These are phyloP conservation scores for Microcos paniculata DNA, from an alignment of 345 rosid genomes.

Conservation along the genomic window DNA sequence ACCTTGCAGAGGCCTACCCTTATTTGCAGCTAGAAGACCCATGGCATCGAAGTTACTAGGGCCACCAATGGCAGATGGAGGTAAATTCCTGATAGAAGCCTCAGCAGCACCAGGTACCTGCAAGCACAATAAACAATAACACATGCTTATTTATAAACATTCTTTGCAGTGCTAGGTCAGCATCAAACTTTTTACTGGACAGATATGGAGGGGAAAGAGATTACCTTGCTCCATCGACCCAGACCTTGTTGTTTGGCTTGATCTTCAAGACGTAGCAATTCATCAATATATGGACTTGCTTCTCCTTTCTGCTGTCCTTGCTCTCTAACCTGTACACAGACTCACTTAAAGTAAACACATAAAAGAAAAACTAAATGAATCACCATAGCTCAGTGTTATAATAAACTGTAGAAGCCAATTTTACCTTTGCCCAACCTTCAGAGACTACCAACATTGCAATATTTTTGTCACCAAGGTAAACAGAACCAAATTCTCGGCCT, in stretches of 20 bases:
- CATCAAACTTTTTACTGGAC: not conserved
- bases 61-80: conserved; percentile 95
- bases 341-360: conserved; percentile 10
- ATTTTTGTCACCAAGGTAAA: conserved; percentile 80
- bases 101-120: conserved; percentile 84
- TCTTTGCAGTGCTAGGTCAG: not conserved
- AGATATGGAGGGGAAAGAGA: not conserved
- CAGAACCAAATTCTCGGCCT: conserved; percentile 89
- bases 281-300: conserved; percentile 78
- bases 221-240: conserved; percentile 82
- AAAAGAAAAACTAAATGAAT: conserved; percentile 1
- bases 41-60: conserved; percentile 77
- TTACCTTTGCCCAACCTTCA: conserved; percentile 95
- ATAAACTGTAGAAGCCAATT: conserved; percentile 12
- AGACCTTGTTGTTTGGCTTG: conserved; percentile 77
- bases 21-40: conserved; percentile 75
- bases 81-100: conserved; percentile 77
- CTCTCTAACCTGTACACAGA: conserved; percentile 61
- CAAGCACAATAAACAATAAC: conserved; percentile 9
- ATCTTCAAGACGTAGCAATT: conserved; percentile 62
- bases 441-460: conserved; percentile 69
- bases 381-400: not conserved
- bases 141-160: not conserved
- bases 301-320: conserved; percentile 85
- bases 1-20: conserved; percentile 84